A percentile compares a stretch with the other conserved stretches of the same genome.
Conservation (phyloP, 2,329 filamentous ascomycete genomes). For the Magnaporthiopsis rhizophila region DNA sequence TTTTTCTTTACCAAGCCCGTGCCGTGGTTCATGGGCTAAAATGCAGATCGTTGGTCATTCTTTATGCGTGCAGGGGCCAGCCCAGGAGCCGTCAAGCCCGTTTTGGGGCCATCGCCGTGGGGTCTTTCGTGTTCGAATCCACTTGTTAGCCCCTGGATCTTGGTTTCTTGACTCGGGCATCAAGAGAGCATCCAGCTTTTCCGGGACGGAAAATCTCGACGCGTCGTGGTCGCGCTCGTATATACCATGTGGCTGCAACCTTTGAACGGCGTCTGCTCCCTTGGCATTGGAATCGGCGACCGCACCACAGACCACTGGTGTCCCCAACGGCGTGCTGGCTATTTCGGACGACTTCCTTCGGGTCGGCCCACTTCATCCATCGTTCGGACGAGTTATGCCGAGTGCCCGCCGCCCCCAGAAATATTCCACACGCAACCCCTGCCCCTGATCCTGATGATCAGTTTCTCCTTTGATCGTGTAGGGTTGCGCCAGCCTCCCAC, state of each 20-base stretch:
- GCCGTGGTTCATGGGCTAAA: not conserved
- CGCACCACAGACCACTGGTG: too few relatives aligned
- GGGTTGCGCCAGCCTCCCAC: too few relatives aligned
- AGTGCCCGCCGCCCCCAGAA: not conserved
- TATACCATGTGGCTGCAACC: too few relatives aligned
- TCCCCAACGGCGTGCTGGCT: too few relatives aligned
- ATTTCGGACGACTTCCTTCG: not conserved
- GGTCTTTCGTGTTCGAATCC: not conserved
- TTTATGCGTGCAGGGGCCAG: not conserved
- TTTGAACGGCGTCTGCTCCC: too few relatives aligned
- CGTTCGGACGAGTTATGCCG: not conserved
- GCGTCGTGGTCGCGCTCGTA: not conserved
- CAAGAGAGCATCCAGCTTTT: not conserved
- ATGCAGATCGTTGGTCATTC: not conserved
- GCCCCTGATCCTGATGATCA: not conserved
- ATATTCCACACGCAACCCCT: not conserved
- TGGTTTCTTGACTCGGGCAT: not conserved
- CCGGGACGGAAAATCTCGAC: not conserved
- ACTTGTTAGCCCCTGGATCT: not conserved
- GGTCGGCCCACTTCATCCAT: not conserved
- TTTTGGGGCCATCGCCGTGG: too few relatives aligned
- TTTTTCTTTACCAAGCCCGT: not conserved
- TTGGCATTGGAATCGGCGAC: too few relatives aligned
- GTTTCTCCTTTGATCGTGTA: not conserved
- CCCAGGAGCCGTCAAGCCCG: too few relatives aligned